Conservation (phyloP, 2,329 filamentous ascomycete genomes). For the Penicillium sumatraense region DNA sequence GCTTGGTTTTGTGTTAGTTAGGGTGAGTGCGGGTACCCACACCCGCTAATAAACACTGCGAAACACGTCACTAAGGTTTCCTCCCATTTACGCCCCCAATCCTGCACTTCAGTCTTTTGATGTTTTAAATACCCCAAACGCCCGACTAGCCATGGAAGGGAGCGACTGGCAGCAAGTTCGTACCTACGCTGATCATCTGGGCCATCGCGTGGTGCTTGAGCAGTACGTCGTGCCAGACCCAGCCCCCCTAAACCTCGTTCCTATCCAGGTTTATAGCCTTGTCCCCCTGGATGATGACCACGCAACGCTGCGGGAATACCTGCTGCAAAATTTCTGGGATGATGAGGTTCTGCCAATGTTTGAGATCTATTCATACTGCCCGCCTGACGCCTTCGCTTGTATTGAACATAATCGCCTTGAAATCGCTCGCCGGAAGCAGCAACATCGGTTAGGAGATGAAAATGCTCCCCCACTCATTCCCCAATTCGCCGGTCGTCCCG, state of each 20-base stretch:
- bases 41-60: too few relatives aligned
- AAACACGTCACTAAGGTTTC: too few relatives aligned
- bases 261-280: background rate
- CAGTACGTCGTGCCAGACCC: slow-evolving; percentile 13
- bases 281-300: slow-evolving; percentile 5
- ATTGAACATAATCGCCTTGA: slow-evolving; percentile 9
- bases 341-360: slow-evolving; percentile 17
- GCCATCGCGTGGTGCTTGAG: slow-evolving; percentile 18
- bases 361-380: slow-evolving; percentile 24
- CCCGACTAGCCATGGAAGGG: background rate
- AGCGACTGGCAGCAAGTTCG: slow-evolving; percentile 15
- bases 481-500: background rate
- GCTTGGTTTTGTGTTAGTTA: too few relatives aligned
- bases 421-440: slow-evolving; percentile 21
- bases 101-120: too few relatives aligned
- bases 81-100: too few relatives aligned
- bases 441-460: slow-evolving; percentile 3
- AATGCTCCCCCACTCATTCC: slow-evolving; percentile 16
- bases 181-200: slow-evolving; percentile 19
- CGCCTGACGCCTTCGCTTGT: slow-evolving; percentile 17
- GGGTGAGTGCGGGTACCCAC: too few relatives aligned
- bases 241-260: background rate
- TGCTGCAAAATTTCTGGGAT: slow-evolving; percentile 6
- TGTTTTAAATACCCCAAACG: too few relatives aligned
- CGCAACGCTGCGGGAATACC: slow-evolving; percentile 14